Conservation (phyloP, 192 early-diverging fungal genomes). For the Umbelopsis sp. region DNA sequence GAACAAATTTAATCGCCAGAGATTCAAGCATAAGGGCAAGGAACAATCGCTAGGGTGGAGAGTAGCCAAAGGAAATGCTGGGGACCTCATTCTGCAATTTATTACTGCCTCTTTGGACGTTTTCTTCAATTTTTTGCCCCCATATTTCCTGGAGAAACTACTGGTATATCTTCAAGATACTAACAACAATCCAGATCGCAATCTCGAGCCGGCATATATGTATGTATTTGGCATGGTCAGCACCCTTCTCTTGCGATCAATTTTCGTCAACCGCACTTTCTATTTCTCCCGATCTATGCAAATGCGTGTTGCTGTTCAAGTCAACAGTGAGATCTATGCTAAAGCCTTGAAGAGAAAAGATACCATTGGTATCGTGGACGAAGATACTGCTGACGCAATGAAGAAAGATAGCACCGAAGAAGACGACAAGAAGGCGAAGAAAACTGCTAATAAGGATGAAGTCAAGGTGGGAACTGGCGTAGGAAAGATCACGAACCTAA, state of each 20-base stretch:
- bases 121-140: conserved; percentile 46
- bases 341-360: conserved; percentile 49
- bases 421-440: neutral
- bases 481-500: conserved; percentile 74
- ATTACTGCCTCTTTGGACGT: conserved; percentile 28
- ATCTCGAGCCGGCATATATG: conserved; percentile 46
- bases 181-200: conserved; percentile 18
- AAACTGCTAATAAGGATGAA: conserved; percentile 22
- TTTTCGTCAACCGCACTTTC: conserved; percentile 47
- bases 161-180: conserved; percentile 44
- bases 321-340: conserved; percentile 50
- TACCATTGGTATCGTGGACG: conserved; percentile 41
- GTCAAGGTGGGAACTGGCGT: conserved; percentile 37
- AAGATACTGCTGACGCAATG: conserved; percentile 30
- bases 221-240: conserved; percentile 52
- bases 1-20: conserved; percentile 4
- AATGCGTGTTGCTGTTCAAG: conserved; percentile 49
- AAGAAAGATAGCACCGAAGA: conserved; percentile 12
- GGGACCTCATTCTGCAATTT: conserved; percentile 21
- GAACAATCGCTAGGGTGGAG: conserved; percentile 1
- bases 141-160: conserved; percentile 47
- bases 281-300: conserved; percentile 49
- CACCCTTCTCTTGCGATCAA: conserved; percentile 36
- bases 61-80: conserved; percentile 23
- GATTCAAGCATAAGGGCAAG: neutral